A percentile compares a stretch with the other conserved stretches of the same genome.
Conservation (phyloP, 305 asterid species). For the Striga hermonthica region DNA sequence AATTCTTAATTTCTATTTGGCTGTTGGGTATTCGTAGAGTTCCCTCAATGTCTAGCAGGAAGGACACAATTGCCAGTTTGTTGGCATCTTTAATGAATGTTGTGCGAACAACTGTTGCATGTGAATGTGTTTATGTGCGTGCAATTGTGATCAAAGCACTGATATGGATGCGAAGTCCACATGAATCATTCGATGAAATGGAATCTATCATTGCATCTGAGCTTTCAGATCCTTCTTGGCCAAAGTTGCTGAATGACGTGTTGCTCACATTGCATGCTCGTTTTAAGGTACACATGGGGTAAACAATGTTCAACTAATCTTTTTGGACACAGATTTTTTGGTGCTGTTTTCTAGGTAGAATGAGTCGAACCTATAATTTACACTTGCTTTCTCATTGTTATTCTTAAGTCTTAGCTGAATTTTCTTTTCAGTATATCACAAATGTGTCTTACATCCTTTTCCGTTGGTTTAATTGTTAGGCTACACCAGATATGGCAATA, state of each 20-base stretch:
- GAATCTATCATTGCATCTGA: constrained; percentile 95
- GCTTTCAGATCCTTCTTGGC: constrained; percentile 97
- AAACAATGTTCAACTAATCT: constrained; percentile 14
- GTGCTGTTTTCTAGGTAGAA: not conserved
- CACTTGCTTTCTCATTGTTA: constrained; percentile 20
- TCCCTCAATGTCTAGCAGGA: constrained; percentile 69
- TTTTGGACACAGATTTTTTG: not conserved
- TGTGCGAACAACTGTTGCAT: constrained; percentile 96
- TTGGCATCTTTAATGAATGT: constrained; percentile 97
- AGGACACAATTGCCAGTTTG: constrained; percentile 87
- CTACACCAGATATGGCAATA: constrained; percentile 99
- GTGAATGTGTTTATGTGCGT: constrained; percentile 99
- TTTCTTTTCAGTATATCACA: constrained; percentile 17
- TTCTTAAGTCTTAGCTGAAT: constrained; percentile 6
- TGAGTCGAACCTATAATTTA: constrained; percentile 12
- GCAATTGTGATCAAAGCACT: constrained; percentile 96
- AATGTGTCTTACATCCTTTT: constrained; percentile 30
- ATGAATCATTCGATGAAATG: constrained; percentile 91
- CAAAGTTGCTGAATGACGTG: constrained; percentile 79
- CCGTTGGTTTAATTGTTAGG: constrained; percentile 48
- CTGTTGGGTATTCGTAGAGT: constrained; percentile 61
- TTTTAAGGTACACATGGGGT: constrained; percentile 67
- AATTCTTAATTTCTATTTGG: constrained; percentile 25
- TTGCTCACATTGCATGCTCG: constrained; percentile 97
- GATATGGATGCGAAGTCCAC: constrained; percentile 99